These are phyloP conservation scores for Cochlearia excelsa DNA, from an alignment of 345 rosid genomes.

Conservation along the genomic window DNA sequence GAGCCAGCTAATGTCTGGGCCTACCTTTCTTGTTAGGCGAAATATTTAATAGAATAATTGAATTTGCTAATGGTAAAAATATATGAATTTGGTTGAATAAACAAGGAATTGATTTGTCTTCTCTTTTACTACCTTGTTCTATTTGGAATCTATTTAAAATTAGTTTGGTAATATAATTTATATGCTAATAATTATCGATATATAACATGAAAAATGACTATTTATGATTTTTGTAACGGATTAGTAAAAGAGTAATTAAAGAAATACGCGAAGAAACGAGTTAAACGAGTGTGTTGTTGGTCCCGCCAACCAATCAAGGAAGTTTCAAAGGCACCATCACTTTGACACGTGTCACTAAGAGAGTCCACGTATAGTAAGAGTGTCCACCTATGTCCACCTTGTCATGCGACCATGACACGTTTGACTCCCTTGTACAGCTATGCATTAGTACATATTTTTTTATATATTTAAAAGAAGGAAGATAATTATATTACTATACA, in stretches of 20 bases:
- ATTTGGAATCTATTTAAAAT: too few relatives aligned
- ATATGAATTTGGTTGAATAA: conserved; percentile 10
- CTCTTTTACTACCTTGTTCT: too few relatives aligned
- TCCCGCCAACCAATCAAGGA: conserved; percentile 4
- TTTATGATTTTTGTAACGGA: neutral
- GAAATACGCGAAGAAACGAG: conserved; percentile 14
- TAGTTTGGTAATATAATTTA: too few relatives aligned
- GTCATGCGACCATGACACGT: conserved; percentile 25
- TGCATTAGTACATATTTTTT: too few relatives aligned
- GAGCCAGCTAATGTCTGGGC: conserved; percentile 22
- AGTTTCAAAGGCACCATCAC: conserved; percentile 21
- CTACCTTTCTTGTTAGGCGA: conserved; percentile 21
- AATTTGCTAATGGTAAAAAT: conserved; percentile 14
- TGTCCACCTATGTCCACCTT: conserved; percentile 14
- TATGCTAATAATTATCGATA: too few relatives aligned
- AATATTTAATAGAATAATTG: conserved; percentile 14
- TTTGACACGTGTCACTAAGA: conserved; percentile 17
- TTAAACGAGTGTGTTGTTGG: conserved; percentile 24
- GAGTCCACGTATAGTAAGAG: conserved; percentile 11
- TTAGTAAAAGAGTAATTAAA: neutral
- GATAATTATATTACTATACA: too few relatives aligned
- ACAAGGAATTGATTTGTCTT: neutral
- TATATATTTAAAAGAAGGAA: too few relatives aligned
- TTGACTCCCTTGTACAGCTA: neutral
- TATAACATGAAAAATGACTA: too few relatives aligned